Evolutionary conservation across 2,329 filamentous ascomycete genomes (phyloP).

Genomic region (Epichloe baconii): DNA sequence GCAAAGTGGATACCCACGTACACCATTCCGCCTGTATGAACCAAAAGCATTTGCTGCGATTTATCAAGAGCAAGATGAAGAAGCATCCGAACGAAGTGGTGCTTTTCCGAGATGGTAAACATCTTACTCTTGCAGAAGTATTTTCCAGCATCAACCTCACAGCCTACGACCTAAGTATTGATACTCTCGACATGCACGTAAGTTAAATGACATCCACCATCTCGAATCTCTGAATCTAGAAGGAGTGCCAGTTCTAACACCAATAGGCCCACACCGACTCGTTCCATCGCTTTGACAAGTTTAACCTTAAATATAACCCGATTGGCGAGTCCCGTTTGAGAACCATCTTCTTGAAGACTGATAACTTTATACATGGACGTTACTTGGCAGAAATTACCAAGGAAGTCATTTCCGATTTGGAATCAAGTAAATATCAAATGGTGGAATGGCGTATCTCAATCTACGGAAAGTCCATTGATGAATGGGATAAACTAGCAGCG

Average conservation of each 20-base stretch:
- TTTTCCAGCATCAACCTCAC: constrained; percentile 97
- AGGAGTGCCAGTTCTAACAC: not conserved
- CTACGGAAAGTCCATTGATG: constrained; percentile 80
- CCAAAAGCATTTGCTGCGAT: constrained; percentile 92
- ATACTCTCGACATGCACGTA: constrained; percentile 97
- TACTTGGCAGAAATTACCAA: constrained; percentile 97
- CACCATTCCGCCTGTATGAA: constrained; percentile 99
- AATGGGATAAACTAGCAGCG: constrained; percentile 94
- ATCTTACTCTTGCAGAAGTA: constrained; percentile 81
- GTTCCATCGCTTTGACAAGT: constrained; percentile 98
- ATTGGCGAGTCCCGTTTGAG: constrained; percentile 88
- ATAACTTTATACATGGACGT: constrained; percentile 91
- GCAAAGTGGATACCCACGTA: constrained; percentile 97
- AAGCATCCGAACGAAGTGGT: constrained; percentile 92
- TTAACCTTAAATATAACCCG: constrained; percentile 98
- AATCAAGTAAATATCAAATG: constrained; percentile 99
- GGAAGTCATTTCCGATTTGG: constrained; percentile 91
- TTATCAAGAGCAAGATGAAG: constrained; percentile 99
- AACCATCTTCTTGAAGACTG: constrained; percentile 98
- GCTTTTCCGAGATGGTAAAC: constrained; percentile 79
- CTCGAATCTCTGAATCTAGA: not conserved
- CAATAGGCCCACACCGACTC: constrained; percentile 81
- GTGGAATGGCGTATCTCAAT: constrained; percentile 98
- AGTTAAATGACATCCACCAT: constrained; percentile 16
- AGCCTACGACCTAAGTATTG: constrained; percentile 94